Percentiles rank a stretch among this genome's conserved stretches.
Evolutionary conservation across 805 yeast genomes (phyloP).

Genomic region (Yamadazyma olivae): DNA sequence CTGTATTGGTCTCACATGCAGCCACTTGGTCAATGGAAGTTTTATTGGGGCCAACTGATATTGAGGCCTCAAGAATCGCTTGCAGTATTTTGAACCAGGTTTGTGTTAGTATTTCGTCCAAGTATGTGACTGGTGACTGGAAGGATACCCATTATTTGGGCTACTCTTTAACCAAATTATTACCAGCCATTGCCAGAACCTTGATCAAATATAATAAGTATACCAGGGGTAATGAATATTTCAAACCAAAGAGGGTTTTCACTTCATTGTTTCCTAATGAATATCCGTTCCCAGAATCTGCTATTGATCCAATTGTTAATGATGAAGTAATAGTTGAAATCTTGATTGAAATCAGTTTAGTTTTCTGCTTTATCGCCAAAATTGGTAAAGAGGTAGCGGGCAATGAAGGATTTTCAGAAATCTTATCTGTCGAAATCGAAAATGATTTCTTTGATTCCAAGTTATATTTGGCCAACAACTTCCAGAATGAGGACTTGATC

Average conservation of each 20-base stretch:
- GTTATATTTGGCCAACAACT: slow-evolving; percentile 36
- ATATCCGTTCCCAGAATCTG: slow-evolving; percentile 60
- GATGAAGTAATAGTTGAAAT: slow-evolving; percentile 70
- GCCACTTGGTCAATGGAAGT: slow-evolving; percentile 60
- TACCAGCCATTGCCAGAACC: slow-evolving; percentile 52
- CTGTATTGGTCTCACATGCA: slow-evolving; percentile 42
- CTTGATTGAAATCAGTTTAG: slow-evolving; percentile 62
- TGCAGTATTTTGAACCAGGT: slow-evolving; percentile 54
- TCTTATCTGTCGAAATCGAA: slow-evolving; percentile 28
- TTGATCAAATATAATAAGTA: slow-evolving; percentile 52
- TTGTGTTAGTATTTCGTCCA: slow-evolving; percentile 36
- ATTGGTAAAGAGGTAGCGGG: slow-evolving; percentile 43
- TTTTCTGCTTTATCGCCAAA: slow-evolving; percentile 55
- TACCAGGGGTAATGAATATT: slow-evolving; percentile 44
- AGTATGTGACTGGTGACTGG: slow-evolving; percentile 28
- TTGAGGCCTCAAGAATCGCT: slow-evolving; percentile 64
- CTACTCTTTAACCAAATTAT: slow-evolving; percentile 47
- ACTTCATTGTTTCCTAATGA: slow-evolving; percentile 65
- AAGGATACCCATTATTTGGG: slow-evolving; percentile 36
- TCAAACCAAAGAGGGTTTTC: slow-evolving; percentile 60
- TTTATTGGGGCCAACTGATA: slow-evolving; percentile 47
- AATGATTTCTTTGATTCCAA: slow-evolving; percentile 41
- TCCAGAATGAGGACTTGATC: slow-evolving; percentile 41
- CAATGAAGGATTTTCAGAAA: slow-evolving; percentile 39
- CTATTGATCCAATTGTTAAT: slow-evolving; percentile 72